Evolutionary conservation across 2,329 filamentous ascomycete species (phyloP).

Genomic region (Beauveria asiatica): DNA sequence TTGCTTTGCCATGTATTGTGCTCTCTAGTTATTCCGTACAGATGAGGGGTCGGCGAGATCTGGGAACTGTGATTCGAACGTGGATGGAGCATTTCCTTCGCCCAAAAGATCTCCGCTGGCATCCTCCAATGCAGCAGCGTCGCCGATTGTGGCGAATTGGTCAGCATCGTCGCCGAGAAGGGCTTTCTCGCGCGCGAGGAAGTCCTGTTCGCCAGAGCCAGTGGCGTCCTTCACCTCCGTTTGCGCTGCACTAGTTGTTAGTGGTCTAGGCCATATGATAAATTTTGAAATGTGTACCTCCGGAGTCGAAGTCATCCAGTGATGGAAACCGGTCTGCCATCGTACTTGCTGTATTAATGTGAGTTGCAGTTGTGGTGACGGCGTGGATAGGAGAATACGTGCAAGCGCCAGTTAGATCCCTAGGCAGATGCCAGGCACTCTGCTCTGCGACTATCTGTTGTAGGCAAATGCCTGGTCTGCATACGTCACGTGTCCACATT

Average conservation of each 20-base stretch:
- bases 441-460: background rate
- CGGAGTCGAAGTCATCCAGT: conserved; percentile 66
- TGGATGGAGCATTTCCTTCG: conserved; percentile 46
- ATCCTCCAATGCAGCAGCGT: conserved; percentile 56
- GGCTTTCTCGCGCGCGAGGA: conserved; percentile 85
- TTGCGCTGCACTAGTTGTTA: conserved; percentile 43
- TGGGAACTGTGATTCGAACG: conserved; percentile 86
- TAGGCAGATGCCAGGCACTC: background rate
- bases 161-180: conserved; percentile 86
- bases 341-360: conserved; percentile 17
- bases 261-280: background rate
- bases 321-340: conserved; percentile 78
- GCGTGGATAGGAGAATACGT: background rate
- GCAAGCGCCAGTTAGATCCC: background rate
- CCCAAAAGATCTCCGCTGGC: conserved; percentile 64
- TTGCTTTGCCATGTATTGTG: conserved; percentile 8
- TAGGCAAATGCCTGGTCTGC: too few species aligned
- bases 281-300: conserved; percentile 35
- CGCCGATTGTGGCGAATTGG: conserved; percentile 73
- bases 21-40: conserved; percentile 17
- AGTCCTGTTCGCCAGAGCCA: conserved; percentile 59
- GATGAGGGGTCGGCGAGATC: conserved; percentile 48
- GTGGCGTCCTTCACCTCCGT: conserved; percentile 50
- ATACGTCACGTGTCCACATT: conserved; percentile 5
- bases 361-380: background rate